These are phyloP conservation scores for Leishmania braziliensis DNA, from an alignment of 208 protist species.

Conservation along the genomic window DNA sequence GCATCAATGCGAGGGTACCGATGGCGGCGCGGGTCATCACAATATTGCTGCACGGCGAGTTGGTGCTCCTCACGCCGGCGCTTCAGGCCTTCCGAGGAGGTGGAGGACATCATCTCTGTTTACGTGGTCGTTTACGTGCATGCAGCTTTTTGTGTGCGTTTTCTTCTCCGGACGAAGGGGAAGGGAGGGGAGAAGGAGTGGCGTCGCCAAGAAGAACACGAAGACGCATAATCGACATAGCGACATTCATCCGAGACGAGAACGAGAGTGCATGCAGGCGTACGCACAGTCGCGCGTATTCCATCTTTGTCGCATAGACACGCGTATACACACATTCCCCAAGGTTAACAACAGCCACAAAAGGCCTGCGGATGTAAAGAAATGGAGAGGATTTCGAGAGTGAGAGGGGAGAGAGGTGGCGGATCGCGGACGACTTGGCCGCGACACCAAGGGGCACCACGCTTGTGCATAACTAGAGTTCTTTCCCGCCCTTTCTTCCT, in stretches of 20 bases:
- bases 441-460: background rate
- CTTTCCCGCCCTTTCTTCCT: background rate
- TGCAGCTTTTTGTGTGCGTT: background rate
- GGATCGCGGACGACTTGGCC: background rate
- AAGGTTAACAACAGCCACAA: background rate
- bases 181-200: background rate
- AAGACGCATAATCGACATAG: background rate
- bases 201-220: background rate
- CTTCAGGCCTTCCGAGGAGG: slow-evolving; percentile 17
- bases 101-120: background rate
- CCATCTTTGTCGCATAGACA: background rate
- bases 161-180: background rate
- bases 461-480: background rate
- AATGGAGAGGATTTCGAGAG: background rate
- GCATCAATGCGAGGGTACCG: slow-evolving; percentile 2
- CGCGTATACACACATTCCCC: background rate
- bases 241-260: background rate
- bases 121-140: background rate
- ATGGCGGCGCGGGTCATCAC: slow-evolving; percentile 3
- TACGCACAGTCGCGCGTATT: background rate
- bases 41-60: slow-evolving; percentile 20
- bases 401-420: background rate
- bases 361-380: background rate
- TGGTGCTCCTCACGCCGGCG: slow-evolving; percentile 28
- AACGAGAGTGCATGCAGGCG: background rate